These are phyloP conservation scores for Pyrenophora teres DNA, from an alignment of 2,329 filamentous ascomycete genomes.

Conservation along the genomic window DNA sequence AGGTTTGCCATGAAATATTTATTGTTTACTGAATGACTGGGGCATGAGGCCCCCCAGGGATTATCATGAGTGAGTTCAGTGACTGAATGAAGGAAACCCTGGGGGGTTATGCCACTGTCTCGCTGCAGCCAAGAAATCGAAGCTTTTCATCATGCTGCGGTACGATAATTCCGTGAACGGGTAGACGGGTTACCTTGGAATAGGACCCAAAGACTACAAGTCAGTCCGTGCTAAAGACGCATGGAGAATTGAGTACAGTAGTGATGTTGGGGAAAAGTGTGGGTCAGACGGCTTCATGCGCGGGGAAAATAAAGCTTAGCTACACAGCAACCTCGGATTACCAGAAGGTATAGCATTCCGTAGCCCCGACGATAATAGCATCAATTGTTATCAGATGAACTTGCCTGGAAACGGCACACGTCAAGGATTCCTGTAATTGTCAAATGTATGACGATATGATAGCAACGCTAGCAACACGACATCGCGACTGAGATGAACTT, in stretches of 20 bases:
- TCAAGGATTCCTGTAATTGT: no score
- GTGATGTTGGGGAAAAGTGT: not conserved
- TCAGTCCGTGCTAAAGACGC: not conserved
- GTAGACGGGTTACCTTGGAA: no score
- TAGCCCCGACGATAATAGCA: not conserved
- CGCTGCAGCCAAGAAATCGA: no score
- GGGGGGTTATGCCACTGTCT: no score
- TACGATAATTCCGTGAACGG: no score
- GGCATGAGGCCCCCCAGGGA: no score
- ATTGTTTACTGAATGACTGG: no score
- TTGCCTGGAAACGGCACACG: no score
- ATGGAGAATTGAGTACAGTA: not conserved
- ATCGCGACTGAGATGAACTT: not conserved
- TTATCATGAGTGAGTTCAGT: no score
- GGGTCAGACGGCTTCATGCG: conserved; percentile 6
- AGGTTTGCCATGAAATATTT: not conserved
- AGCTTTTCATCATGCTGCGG: no score
- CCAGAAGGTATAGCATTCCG: not conserved
- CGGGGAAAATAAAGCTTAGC: conserved; percentile 13
- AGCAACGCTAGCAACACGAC: conserved; percentile 3
- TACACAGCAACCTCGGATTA: not conserved
- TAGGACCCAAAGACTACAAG: not conserved
- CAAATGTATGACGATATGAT: not conserved
- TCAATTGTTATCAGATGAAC: not conserved
- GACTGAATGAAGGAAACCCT: no score